Evolutionary conservation across 257 asterid species (phyloP).

Genomic region (Galeopsis tetrahit): DNA sequence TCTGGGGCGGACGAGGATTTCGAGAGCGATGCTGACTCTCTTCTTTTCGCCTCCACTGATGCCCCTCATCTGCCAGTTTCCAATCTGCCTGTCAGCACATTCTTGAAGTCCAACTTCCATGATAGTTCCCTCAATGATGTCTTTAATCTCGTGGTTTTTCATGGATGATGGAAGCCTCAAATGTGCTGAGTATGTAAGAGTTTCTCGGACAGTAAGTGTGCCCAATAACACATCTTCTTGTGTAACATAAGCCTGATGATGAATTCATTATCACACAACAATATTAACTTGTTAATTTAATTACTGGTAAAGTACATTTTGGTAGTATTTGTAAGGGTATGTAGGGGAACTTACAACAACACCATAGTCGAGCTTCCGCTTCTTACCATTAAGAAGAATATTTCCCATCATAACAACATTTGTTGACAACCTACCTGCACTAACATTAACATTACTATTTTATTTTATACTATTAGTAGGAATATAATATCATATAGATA

Average conservation of each 20-base stretch:
- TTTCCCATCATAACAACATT: constrained; percentile 90
- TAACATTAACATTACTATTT: too few relatives aligned
- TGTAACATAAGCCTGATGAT: constrained; percentile 90
- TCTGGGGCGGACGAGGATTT: constrained; percentile 80
- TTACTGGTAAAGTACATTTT: too few relatives aligned
- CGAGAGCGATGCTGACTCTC: constrained; percentile 89
- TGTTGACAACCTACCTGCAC: constrained; percentile 79
- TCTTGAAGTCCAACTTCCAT: constrained; percentile 90
- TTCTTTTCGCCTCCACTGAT: constrained; percentile 96
- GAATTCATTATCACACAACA: background rate
- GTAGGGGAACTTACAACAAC: constrained; percentile 65
- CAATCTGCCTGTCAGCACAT: constrained; percentile 75
- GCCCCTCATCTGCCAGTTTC: constrained; percentile 92
- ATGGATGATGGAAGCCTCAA: constrained; percentile 76
- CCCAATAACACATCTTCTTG: constrained; percentile 92
- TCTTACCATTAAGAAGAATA: constrained; percentile 88
- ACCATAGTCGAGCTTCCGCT: constrained; percentile 75
- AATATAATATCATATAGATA: too few relatives aligned
- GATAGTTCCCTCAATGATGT: constrained; percentile 71
- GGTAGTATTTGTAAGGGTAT: too few relatives aligned
- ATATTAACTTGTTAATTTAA: too few relatives aligned
- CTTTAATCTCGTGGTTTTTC: constrained; percentile 53
- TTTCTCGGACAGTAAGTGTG: constrained; percentile 86
- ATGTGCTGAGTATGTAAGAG: constrained; percentile 80
- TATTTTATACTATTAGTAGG: too few relatives aligned